phyloP scores from a whole-genome alignment of 2,329 filamentous ascomycete species.

The Xylaria sp. region DNA sequence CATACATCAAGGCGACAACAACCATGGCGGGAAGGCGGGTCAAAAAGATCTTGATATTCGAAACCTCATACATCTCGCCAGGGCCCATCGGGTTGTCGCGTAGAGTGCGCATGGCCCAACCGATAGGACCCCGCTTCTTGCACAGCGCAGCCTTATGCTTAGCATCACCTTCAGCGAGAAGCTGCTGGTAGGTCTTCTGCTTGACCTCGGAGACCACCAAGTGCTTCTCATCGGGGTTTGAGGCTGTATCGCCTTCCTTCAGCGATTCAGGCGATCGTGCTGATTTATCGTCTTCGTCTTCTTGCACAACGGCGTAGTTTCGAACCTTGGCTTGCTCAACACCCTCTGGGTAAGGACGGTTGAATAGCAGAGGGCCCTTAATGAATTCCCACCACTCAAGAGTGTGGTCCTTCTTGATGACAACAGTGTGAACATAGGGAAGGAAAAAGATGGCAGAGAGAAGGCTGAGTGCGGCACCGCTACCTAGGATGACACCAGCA shows the following conservation, averaged over 20 bases:
- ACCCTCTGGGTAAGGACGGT: slow-evolving; percentile 59
- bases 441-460: slow-evolving; percentile 74
- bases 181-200: slow-evolving; percentile 65
- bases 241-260: slow-evolving; percentile 33
- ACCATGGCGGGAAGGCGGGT: slow-evolving; percentile 74
- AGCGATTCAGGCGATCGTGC: slow-evolving; percentile 11
- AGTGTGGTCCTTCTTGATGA: slow-evolving; percentile 71
- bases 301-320: slow-evolving; percentile 78
- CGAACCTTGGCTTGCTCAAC: slow-evolving; percentile 65
- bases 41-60: slow-evolving; percentile 68
- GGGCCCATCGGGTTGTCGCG: slow-evolving; percentile 74
- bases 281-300: slow-evolving; percentile 53
- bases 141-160: slow-evolving; percentile 68
- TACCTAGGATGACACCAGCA: slow-evolving; percentile 68
- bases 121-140: slow-evolving; percentile 69
- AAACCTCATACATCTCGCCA: slow-evolving; percentile 74
- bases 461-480: slow-evolving; percentile 63
- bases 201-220: slow-evolving; percentile 53
- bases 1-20: slow-evolving; percentile 69
- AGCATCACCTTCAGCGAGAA: slow-evolving; percentile 61
- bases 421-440: slow-evolving; percentile 68
- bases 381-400: slow-evolving; percentile 68
- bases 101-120: slow-evolving; percentile 81
- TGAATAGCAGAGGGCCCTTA: slow-evolving; percentile 68
- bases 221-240: slow-evolving; percentile 48